Evolutionary conservation across 2,329 filamentous ascomycete species (phyloP).

Genomic region (Penicillium sp.): DNA sequence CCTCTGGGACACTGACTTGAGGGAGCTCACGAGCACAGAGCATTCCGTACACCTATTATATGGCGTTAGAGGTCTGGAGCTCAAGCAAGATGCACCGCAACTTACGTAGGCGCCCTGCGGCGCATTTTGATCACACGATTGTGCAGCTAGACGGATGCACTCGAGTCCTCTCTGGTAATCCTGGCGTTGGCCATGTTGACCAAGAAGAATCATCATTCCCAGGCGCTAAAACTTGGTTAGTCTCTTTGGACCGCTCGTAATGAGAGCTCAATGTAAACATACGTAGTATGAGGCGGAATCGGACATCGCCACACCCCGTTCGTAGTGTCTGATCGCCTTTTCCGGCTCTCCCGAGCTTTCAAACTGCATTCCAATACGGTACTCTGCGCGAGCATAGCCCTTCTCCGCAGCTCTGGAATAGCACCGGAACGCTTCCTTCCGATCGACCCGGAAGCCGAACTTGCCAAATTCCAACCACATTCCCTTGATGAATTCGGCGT

Average conservation of each 20-base stretch:
- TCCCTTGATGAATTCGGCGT: constrained; percentile 89
- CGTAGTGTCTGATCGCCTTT: constrained; percentile 91
- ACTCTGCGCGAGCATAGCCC: constrained; percentile 87
- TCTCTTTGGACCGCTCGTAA: constrained; percentile 4
- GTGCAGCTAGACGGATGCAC: constrained; percentile 80
- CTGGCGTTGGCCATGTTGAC: constrained; percentile 87
- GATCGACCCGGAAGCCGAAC: constrained; percentile 87
- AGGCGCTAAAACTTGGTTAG: constrained; percentile 64
- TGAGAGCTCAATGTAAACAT: constrained; percentile 28
- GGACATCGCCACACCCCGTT: constrained; percentile 73
- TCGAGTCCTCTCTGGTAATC: constrained; percentile 79
- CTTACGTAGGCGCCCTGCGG: constrained; percentile 86
- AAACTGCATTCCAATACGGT: constrained; percentile 97
- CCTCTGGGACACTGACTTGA: constrained; percentile 81
- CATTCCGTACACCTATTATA: constrained; percentile 77
- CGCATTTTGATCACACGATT: constrained; percentile 91
- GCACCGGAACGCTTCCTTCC: constrained; percentile 87
- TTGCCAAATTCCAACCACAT: constrained; percentile 99
- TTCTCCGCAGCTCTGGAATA: constrained; percentile 86
- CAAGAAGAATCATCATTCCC: constrained; percentile 96
- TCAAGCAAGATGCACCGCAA: not conserved
- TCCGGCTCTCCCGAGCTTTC: constrained; percentile 91
- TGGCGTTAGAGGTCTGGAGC: not conserved
- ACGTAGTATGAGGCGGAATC: constrained; percentile 85
- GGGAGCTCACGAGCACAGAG: constrained; percentile 86